Evolutionary conservation across 2,329 filamentous ascomycete genomes (phyloP).

Genomic region (Raffaelea albimanens): DNA sequence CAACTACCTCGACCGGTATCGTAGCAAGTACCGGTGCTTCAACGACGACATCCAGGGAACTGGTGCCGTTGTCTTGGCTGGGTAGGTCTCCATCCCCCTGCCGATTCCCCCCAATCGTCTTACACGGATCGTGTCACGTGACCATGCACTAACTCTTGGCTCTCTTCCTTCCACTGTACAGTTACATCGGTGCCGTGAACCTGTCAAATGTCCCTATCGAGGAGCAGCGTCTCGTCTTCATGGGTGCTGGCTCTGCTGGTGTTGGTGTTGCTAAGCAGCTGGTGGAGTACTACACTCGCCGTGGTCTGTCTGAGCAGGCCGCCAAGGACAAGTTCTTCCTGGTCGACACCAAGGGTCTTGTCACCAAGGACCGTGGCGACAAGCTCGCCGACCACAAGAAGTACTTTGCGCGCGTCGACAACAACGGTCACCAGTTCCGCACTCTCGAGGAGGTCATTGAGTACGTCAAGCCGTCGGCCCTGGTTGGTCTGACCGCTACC

Average conservation of each 20-base stretch:
- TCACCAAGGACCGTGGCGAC: slow-evolving; percentile 87
- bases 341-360: slow-evolving; percentile 92
- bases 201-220: slow-evolving; percentile 75
- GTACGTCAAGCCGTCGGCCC: slow-evolving; percentile 87
- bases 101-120: background rate
- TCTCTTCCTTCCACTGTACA: slow-evolving; percentile 26
- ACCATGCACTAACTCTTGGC: background rate
- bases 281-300: slow-evolving; percentile 90
- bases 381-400: slow-evolving; percentile 84
- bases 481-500: slow-evolving; percentile 90
- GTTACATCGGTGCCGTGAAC: slow-evolving; percentile 65
- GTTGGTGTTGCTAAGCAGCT: slow-evolving; percentile 97
- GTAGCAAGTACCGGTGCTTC: slow-evolving; percentile 85
- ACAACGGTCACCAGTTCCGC: slow-evolving; percentile 60
- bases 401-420: slow-evolving; percentile 58
- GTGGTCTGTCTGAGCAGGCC: slow-evolving; percentile 78
- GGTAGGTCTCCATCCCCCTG: slow-evolving; percentile 35
- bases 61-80: slow-evolving; percentile 85
- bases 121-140: slow-evolving; percentile 4
- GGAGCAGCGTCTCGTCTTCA: slow-evolving; percentile 91
- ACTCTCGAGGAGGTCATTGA: slow-evolving; percentile 86
- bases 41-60: slow-evolving; percentile 98
- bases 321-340: slow-evolving; percentile 93
- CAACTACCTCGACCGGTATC: slow-evolving; percentile 83
- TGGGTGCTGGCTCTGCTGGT: slow-evolving; percentile 90